Evolutionary conservation across 2,329 filamentous ascomycete genomes (phyloP), one percentile per base, ranked within the genome.

Genomic region (Fusarium sp.): DNA sequence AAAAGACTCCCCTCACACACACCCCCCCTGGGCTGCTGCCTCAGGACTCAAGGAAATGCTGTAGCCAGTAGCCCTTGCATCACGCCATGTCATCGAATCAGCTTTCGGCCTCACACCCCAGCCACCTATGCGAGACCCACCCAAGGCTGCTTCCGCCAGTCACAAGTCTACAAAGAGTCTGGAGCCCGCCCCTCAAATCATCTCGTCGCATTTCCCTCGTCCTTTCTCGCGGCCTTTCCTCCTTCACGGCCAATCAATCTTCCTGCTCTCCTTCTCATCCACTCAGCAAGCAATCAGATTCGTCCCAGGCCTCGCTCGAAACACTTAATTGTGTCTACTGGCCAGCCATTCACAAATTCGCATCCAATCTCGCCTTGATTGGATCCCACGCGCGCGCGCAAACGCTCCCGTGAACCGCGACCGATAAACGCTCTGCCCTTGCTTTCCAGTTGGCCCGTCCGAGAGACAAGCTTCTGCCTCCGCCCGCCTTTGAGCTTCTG

Each of bases 171-270:
- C 83, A 74, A 84, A 82, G 81, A 81, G 78, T 79, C 80, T 80
- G 80, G 81, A 81, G 81, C 81, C 80, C 70, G 80, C 79, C 84
- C 84, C 83, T 87, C 86, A 87, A 87, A 87, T 87, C 86, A 87
- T 80, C 82, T 85, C 81, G 81, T 84, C 81, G 81, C 81, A 85
- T 84, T 83, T 80, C 46, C 76, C 77, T 84, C 84, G 81, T 83
- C 82, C 80, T 51, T 81, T 79, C 80, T 77, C 75, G 66, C 75
- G 71, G 74, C 75, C 77, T 83, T 81, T 80, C 79, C 81, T 83
- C 74, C 62, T 80, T 79, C 82, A 85, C 83, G 83, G 83, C 85
- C 86, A 87, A 87, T 87, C 86, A 77, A 78, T 77, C 77, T 78
- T 80, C 74, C 77, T 79, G 75, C 78, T 80, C 74, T 77, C 78